These are phyloP conservation scores for Coemansia sp. DNA, from an alignment of 192 early-diverging fungal genomes.

Conservation along the genomic window DNA sequence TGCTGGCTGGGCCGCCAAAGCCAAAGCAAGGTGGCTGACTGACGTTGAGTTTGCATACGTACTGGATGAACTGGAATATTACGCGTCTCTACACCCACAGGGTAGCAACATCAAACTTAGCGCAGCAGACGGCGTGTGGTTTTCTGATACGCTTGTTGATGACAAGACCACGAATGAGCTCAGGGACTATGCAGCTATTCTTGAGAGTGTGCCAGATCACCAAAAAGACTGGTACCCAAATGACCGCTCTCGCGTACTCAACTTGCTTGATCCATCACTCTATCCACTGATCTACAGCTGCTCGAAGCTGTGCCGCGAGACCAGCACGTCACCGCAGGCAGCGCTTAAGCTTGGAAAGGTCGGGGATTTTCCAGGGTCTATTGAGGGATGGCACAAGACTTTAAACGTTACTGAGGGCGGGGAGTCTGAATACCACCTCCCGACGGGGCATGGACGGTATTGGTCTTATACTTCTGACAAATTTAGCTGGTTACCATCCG, in stretches of 20 bases:
- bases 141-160: constrained; percentile 24
- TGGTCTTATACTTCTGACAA: neutral
- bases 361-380: no score
- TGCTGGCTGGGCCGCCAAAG: constrained; percentile 7
- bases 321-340: no score
- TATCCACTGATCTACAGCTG: no score
- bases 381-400: neutral
- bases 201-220: no score
- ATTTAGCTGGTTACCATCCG: constrained; percentile 38
- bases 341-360: no score
- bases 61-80: constrained; percentile 32
- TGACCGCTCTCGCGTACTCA: no score
- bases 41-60: constrained; percentile 18
- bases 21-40: neutral
- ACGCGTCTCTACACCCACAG: neutral
- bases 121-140: constrained; percentile 27
- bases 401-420: no score
- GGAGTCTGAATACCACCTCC: neutral
- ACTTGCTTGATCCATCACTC: no score
- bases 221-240: no score
- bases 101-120: neutral
- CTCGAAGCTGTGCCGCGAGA: no score
- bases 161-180: neutral
- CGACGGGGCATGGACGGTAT: neutral
- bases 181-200: no score